These are phyloP conservation scores for Gossypium davidsonii DNA, from an alignment of 441 rosid species.

Conservation along the genomic window DNA sequence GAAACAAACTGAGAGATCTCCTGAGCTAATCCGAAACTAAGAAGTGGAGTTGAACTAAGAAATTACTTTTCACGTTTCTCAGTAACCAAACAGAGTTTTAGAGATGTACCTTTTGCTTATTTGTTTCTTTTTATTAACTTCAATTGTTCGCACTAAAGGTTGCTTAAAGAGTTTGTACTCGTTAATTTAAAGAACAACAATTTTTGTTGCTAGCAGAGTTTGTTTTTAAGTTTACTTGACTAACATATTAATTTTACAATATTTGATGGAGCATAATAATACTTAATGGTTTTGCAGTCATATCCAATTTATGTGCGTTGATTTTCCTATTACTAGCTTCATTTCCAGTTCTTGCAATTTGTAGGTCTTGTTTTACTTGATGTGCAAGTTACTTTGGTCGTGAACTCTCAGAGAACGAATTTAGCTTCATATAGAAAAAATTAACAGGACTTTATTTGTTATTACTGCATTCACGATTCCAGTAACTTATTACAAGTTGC, in stretches of 20 bases:
- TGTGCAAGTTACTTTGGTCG: background rate
- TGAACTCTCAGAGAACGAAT: background rate
- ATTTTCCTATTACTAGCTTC: background rate
- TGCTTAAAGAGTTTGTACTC: background rate
- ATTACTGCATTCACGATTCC: background rate
- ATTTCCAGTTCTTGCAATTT: conserved; percentile 1
- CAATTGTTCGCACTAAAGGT: background rate
- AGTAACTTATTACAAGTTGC: background rate
- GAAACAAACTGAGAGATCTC: background rate
- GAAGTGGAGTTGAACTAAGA: background rate
- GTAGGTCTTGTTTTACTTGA: background rate
- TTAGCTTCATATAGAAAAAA: background rate
- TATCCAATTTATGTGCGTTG: background rate
- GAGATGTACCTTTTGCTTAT: background rate
- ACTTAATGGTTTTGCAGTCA: background rate
- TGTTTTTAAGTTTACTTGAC: background rate
- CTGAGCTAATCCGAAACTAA: background rate
- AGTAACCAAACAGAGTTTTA: conserved; percentile 7
- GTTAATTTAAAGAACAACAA: background rate
- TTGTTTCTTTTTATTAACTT: background rate
- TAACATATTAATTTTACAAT: background rate
- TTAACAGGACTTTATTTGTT: background rate
- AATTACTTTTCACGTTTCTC: background rate
- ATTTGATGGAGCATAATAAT: background rate
- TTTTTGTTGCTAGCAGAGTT: background rate